Evolutionary conservation across 1,139 yeast species (phyloP).

Genomic region (Protomyces lactucae-debilis): DNA sequence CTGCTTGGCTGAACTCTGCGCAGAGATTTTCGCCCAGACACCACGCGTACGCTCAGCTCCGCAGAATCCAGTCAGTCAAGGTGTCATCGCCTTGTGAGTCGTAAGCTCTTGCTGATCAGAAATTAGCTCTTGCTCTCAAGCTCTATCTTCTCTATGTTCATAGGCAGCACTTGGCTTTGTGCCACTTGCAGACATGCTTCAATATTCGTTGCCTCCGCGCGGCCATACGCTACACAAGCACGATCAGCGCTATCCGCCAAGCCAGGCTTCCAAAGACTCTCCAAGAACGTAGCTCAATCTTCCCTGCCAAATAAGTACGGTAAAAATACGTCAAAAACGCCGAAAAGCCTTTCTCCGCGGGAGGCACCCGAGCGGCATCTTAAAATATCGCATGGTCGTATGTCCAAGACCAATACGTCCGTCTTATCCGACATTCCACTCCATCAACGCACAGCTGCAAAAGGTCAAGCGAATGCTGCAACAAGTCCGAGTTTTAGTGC

Average conservation of each 20-base stretch:
- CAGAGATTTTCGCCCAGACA: too few relatives aligned
- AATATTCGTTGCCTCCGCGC: not conserved
- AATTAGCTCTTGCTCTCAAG: too few relatives aligned
- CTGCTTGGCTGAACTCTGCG: too few relatives aligned
- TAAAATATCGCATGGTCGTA: conserved; percentile 5
- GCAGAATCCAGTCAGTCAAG: too few relatives aligned
- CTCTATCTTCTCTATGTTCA: not conserved
- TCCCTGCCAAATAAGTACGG: not conserved
- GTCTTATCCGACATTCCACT: conserved; percentile 6
- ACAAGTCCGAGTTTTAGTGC: conserved; percentile 48
- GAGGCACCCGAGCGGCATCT: not conserved
- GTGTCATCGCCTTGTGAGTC: too few relatives aligned
- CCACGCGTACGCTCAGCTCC: too few relatives aligned
- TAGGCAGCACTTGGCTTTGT: not conserved
- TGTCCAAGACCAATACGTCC: conserved; percentile 20
- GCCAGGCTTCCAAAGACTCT: not conserved
- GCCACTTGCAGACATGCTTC: not conserved
- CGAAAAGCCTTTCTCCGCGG: not conserved
- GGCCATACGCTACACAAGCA: not conserved
- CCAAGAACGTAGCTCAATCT: not conserved
- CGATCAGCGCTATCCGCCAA: not conserved
- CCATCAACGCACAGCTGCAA: conserved; percentile 11
- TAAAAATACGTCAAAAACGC: not conserved
- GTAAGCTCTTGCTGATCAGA: too few relatives aligned
- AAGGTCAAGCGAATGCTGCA: conserved; percentile 9